phyloP scores from a whole-genome alignment of 257 asterid species.

The Petunia axillaris region DNA sequence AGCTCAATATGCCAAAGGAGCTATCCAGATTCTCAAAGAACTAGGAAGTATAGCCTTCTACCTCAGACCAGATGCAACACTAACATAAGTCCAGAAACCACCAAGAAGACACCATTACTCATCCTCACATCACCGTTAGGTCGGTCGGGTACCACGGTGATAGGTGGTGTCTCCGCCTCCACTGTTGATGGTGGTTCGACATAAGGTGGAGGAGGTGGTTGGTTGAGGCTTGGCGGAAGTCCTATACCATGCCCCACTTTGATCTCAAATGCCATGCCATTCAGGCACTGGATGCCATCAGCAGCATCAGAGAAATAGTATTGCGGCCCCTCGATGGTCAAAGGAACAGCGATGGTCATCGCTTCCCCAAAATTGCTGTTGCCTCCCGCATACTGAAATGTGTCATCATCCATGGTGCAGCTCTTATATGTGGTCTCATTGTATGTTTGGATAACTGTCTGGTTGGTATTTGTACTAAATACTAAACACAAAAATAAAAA shows the following conservation, averaged over 20 bases:
- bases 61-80: slow-evolving; percentile 21
- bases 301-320: slow-evolving; percentile 77
- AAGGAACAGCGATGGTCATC: slow-evolving; percentile 45
- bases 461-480: slow-evolving; percentile 81
- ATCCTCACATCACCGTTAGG: slow-evolving; percentile 41
- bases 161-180: slow-evolving; percentile 47
- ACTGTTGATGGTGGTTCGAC: slow-evolving; percentile 63
- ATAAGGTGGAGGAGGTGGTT: slow-evolving; percentile 84
- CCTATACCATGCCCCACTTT: slow-evolving; percentile 72
- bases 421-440: slow-evolving; percentile 62
- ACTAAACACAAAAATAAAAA: slow-evolving; percentile 45
- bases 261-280: slow-evolving; percentile 76
- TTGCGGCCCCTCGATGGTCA: slow-evolving; percentile 55
- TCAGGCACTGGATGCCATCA: slow-evolving; percentile 71
- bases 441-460: slow-evolving; percentile 86
- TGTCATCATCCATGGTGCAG: slow-evolving; percentile 65
- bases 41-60: background rate
- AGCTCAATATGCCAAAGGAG: background rate
- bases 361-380: slow-evolving; percentile 44
- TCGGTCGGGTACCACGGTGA: slow-evolving; percentile 38
- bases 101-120: slow-evolving; percentile 33
- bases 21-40: slow-evolving; percentile 6
- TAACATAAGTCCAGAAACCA: slow-evolving; percentile 31
- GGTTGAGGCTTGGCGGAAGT: slow-evolving; percentile 86
- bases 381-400: slow-evolving; percentile 61